Conservation (phyloP, 2,329 filamentous ascomycete species). For the Mycosphaerella arachidis region DNA sequence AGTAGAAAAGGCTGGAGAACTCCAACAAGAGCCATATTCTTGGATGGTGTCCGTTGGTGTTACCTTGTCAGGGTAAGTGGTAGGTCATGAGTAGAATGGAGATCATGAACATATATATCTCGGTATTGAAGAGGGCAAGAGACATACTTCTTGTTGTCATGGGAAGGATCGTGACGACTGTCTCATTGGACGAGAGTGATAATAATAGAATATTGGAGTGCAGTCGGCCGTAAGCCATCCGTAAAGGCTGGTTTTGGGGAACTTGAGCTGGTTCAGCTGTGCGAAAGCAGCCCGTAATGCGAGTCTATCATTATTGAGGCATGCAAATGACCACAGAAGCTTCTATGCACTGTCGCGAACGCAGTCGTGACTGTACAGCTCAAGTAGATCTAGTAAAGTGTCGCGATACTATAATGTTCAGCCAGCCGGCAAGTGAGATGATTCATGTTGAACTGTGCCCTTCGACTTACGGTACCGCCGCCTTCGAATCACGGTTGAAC, state of each 20-base stretch:
- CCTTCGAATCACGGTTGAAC: no score
- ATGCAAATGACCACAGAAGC: background rate
- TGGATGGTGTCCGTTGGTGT: background rate
- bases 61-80: no score
- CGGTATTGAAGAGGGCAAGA: background rate
- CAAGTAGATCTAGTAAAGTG: no score
- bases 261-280: background rate
- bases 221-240: background rate
- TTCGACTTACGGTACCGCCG: no score
- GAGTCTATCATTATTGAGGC: background rate
- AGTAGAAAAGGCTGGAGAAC: background rate
- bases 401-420: no score
- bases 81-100: no score
- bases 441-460: no score
- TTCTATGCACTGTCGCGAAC: background rate
- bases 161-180: background rate
- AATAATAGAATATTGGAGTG: background rate
- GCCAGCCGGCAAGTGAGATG: no score
- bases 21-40: background rate
- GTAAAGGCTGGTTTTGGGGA: background rate
- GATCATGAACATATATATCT: no score
- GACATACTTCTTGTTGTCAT: background rate
- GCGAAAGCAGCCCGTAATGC: background rate
- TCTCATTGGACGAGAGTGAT: background rate
- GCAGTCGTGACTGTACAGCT: no score